Base-by-base conservation (phyloP, 495 filamentous ascomycete genomes). In the Durotheca rogersii region DNA sequence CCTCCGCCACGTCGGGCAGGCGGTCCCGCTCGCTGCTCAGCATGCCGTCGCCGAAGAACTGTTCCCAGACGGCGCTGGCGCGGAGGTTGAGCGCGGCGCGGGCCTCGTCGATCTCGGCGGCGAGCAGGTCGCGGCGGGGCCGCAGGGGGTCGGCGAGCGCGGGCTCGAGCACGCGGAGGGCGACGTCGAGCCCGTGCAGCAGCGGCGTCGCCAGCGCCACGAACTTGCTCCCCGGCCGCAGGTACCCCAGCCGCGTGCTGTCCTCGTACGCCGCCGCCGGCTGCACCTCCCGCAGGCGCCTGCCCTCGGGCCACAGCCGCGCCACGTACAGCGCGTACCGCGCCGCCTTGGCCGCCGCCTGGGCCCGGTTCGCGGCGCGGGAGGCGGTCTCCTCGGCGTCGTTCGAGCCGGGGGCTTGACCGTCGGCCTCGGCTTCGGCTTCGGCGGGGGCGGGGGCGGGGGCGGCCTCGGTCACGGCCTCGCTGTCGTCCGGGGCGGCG, bases 161-260 rank as follows among this genome's bases (percentile, higher is more conserved):
- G 30, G 69, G 53, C 6, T 67, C 62, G 25, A 74, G 60, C 9
- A 75, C 56, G 37, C 57, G 34, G 29, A 58, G 41, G 4, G 75
- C 75, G 23, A 60, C 32, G 5, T 63, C 66, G 39, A 79, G 54
- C 15, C 72, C 73, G 47, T 70, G 64, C 1, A 74, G 52, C 9
- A 74, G 41, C 35, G 72, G 69, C 9, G 67, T 32, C 5, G 61
- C 55, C 3, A 59, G 6, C 12, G 20, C 27, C 1, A 72, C 12
- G 37, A 64, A 72, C 15, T 51, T 49, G 46, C 51, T 58, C 3
- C 41, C 51, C 10, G 45, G 1, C 6, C 23, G 0, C 10, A 75
- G 47, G 52, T 73, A 74, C 6, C 15, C 17, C 49, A 69, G 20
- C 19, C 45, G 49, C 2, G 33, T 6, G 10, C 11, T 1, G 20